Conservation (phyloP, 192 early-diverging fungal species). For the Backusella tuberculispora region DNA sequence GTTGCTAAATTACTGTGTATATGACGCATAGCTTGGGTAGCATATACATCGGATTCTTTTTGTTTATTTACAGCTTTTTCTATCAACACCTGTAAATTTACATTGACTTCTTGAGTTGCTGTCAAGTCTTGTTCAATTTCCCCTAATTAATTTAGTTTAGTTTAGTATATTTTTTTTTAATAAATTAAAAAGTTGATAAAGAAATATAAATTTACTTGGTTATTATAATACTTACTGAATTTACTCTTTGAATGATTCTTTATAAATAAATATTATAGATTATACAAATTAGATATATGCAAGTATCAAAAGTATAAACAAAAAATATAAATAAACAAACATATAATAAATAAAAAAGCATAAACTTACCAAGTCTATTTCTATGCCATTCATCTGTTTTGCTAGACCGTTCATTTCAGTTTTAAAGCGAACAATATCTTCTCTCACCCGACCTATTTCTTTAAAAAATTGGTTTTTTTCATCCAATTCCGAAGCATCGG, state of each 20-base stretch:
- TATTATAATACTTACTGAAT: slow-evolving; percentile 21
- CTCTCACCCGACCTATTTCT: slow-evolving; percentile 24
- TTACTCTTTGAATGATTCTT: slow-evolving; percentile 27
- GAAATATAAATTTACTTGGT: no score
- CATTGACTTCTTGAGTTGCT: slow-evolving; percentile 41
- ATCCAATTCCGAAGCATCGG: slow-evolving; percentile 22
- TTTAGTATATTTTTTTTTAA: background rate
- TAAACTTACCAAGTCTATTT: slow-evolving; percentile 33
- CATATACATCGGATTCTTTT: slow-evolving; percentile 33
- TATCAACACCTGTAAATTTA: slow-evolving; percentile 35
- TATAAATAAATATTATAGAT: background rate
- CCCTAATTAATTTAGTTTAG: background rate
- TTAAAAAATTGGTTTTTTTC: slow-evolving; percentile 19
- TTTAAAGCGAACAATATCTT: slow-evolving; percentile 29
- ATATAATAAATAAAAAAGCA: background rate
- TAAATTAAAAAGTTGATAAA: no score
- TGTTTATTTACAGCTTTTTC: slow-evolving; percentile 35
- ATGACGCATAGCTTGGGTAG: slow-evolving; percentile 30
- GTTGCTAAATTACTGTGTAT: slow-evolving; percentile 33
- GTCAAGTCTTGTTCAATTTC: slow-evolving; percentile 34
- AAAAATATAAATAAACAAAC: background rate
- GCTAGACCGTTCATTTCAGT: slow-evolving; percentile 35
- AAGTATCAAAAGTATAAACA: background rate
- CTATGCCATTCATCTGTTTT: slow-evolving; percentile 36
- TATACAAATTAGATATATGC: no score